A percentile compares a stretch with the other conserved stretches of the same genome.
Conservation (phyloP, 1,284 basidiomycete genomes). For the Tausonia pullulans region DNA sequence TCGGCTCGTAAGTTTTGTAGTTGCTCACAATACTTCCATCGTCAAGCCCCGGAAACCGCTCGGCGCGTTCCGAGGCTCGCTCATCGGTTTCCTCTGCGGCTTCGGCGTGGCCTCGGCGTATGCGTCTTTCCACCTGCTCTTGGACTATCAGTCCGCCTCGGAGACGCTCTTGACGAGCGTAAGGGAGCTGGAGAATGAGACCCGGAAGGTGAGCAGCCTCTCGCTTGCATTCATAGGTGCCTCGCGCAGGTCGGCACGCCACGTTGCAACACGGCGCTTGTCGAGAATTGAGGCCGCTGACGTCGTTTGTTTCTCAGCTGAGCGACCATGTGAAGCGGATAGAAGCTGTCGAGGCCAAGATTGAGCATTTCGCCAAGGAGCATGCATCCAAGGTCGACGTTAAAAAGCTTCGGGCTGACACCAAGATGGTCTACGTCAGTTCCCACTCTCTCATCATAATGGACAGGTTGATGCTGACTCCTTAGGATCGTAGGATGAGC, state of each 20-base stretch:
- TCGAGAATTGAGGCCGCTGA: too few species aligned
- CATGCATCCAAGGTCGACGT: slow-evolving; percentile 68
- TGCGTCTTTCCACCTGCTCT: slow-evolving; percentile 74
- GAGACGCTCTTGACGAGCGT: slow-evolving; percentile 73
- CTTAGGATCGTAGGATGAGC: slow-evolving; percentile 27
- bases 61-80: not conserved
- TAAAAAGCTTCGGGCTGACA: slow-evolving; percentile 59
- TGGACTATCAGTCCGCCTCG: slow-evolving; percentile 79
- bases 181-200: slow-evolving; percentile 71
- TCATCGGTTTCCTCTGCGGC: slow-evolving; percentile 42
- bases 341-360: slow-evolving; percentile 75
- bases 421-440: slow-evolving; percentile 64
- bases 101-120: slow-evolving; percentile 65
- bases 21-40: too few species aligned
- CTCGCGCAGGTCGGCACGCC: too few species aligned
- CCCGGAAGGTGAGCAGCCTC: slow-evolving; percentile 50
- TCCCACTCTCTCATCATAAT: too few species aligned
- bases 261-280: too few species aligned
- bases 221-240: too few species aligned
- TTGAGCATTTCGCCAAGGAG: slow-evolving; percentile 56
- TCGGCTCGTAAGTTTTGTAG: too few species aligned
- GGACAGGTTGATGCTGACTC: too few species aligned
- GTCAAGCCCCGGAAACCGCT: not conserved
- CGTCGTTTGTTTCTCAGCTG: slow-evolving; percentile 42
- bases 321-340: slow-evolving; percentile 72